Evolutionary conservation across 169 alveolate genomes (phyloP).

Genomic region (Eimeria mitis): DNA sequence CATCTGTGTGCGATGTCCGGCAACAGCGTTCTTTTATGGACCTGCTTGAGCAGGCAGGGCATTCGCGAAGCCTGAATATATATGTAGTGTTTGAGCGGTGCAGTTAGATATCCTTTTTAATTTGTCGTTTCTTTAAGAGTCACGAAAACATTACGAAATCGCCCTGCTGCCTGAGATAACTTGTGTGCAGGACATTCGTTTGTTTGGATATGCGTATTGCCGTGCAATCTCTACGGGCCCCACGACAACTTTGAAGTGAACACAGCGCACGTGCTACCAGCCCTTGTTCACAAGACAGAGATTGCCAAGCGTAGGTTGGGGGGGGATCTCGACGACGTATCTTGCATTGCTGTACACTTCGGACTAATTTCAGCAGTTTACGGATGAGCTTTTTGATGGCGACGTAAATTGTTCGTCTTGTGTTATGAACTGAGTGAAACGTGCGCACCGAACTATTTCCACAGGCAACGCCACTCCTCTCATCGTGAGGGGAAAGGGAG

Average conservation of each 20-base stretch:
- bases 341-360: not conserved
- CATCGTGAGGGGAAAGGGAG: constrained; percentile 82
- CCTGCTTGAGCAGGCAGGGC: not conserved
- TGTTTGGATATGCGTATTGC: constrained; percentile 81
- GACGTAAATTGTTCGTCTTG: not conserved
- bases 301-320: constrained; percentile 82
- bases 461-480: constrained; percentile 69
- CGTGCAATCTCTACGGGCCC: constrained; percentile 86
- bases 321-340: not conserved
- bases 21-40: not conserved
- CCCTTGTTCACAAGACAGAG: constrained; percentile 81
- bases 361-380: not conserved
- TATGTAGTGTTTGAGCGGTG: not conserved
- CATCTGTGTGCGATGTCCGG: not conserved
- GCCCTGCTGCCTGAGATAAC: not conserved
- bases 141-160: not conserved
- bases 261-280: constrained; percentile 85
- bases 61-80: not conserved
- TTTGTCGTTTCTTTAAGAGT: not conserved
- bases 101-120: too few species aligned
- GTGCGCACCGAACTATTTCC: not conserved
- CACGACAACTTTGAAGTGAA: constrained; percentile 81
- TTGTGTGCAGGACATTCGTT: constrained; percentile 20
- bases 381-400: not conserved
- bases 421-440: not conserved